Base-by-base conservation (phyloP, 768 basidiomycete species). In the Clitopilus hobsonii region DNA sequence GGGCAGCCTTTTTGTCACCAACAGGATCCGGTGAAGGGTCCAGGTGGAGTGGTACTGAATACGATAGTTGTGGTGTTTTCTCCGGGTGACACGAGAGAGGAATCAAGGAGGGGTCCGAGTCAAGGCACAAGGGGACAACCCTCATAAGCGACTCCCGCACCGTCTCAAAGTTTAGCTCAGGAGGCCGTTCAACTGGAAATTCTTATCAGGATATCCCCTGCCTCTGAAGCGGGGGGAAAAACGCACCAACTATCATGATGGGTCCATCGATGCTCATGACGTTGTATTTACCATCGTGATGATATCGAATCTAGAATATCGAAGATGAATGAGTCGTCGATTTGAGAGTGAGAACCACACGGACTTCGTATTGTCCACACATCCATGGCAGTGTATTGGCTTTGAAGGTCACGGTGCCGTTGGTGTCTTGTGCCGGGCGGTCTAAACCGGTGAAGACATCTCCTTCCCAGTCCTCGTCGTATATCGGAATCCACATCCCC, bases 221-320 rank as follows among this genome's bases (percentile, higher is more conserved):
- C 22, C 41, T 56, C 0, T 18, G n/a, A 3, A 30, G n/a, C 24
- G 54, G 47, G 30, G 50, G 49, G 25, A 28, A 11, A 25, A 7
- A 73, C 89, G 54, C 58, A 94, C 96, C 89, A 58, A 85, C 91
- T 27, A 99, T 86, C 66, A 97, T 93, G 55, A 98, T 74, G 6
- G 94, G 92, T 1, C 87, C 89, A 49, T 89, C 85, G 52, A 88
- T 65, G 52, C 85, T 83, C 82, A 98, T 89, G 54, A 98, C 97
- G 69, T 94, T 97, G 71, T 99, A 91, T 69, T 95, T 98, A 49
- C 94, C 94, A 68, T 97, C 93, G 64, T 98, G 95, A 64, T 99
- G 97, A 66, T 94, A 95, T 2, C 93, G 86, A 56, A 89, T 76
- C 89, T 90, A 52, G 11, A 30, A 54, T 22, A n/a, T 8, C 23